These are phyloP conservation scores for Borovskyia barvae DNA, from an alignment of 208 protist species.

Conservation along the genomic window DNA sequence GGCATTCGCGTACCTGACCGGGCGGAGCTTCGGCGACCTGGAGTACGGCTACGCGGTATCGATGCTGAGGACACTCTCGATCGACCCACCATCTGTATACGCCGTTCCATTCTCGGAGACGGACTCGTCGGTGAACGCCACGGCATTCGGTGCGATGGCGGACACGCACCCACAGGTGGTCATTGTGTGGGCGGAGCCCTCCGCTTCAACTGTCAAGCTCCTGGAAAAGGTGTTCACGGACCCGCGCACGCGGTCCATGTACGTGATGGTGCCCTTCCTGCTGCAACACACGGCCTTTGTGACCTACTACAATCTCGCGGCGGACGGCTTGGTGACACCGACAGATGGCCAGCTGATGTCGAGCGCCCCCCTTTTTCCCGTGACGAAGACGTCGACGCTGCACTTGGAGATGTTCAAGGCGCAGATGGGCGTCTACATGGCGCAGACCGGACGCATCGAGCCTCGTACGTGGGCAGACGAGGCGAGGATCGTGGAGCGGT, in stretches of 20 bases:
- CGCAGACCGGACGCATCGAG: neutral
- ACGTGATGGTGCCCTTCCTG: conserved; percentile 20
- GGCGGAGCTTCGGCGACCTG: conserved; percentile 23
- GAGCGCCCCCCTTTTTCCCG: conserved; percentile 29
- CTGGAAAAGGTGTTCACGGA: conserved; percentile 20
- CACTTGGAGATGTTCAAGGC: conserved; percentile 35
- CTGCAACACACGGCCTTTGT: conserved; percentile 18
- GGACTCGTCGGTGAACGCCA: conserved; percentile 6
- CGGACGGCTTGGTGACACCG: neutral
- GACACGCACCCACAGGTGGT: conserved; percentile 38
- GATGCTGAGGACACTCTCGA: conserved; percentile 2
- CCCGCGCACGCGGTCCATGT: conserved; percentile 18
- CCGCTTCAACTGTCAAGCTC: conserved; percentile 22
- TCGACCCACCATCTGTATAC: conserved; percentile 21
- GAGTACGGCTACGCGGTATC: conserved; percentile 17
- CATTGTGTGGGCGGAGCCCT: conserved; percentile 25
- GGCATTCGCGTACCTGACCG: conserved; percentile 48
- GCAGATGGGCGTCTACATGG: conserved; percentile 22
- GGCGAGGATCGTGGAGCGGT: too few species aligned
- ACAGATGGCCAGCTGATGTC: conserved; percentile 28
- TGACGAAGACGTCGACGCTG: conserved; percentile 21
- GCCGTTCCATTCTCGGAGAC: neutral
- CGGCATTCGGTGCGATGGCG: conserved; percentile 33
- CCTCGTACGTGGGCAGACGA: too few species aligned
- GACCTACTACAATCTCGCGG: conserved; percentile 5